Percentiles rank a stretch among this genome's conserved stretches.
Evolutionary conservation across 2,329 filamentous ascomycete genomes (phyloP).

Genomic region (Penicillium sclerotiorum): DNA sequence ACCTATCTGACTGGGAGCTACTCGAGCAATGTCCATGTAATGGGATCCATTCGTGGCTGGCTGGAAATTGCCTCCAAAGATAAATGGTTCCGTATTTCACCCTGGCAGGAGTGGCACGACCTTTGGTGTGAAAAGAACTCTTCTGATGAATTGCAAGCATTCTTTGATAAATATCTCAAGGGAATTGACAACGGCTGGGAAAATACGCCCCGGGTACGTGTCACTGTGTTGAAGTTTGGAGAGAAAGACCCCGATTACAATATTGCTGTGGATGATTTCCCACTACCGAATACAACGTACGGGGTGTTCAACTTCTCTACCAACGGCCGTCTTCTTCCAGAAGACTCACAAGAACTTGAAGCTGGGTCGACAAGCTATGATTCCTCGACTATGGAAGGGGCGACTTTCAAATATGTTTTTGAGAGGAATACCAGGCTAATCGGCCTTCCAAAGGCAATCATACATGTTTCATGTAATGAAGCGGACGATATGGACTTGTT

Average conservation of each 20-base stretch:
- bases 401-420: neutral
- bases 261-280: neutral
- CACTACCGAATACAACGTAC: neutral
- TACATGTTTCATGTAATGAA: neutral
- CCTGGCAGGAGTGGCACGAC: neutral
- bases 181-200: neutral
- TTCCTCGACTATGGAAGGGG: neutral
- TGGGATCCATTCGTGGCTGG: neutral
- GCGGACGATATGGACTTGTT: neutral
- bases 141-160: neutral
- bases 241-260: neutral
- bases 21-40: neutral
- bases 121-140: neutral
- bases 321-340: neutral
- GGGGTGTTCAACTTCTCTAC: neutral
- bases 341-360: neutral
- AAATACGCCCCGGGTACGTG: neutral
- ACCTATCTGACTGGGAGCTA: neutral
- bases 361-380: neutral
- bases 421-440: neutral
- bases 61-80: neutral
- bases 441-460: neutral
- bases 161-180: neutral
- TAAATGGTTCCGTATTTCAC: neutral
- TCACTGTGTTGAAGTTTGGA: neutral